phyloP scores from a whole-genome alignment of 495 filamentous ascomycete genomes.

The Aspergillus leporis region DNA sequence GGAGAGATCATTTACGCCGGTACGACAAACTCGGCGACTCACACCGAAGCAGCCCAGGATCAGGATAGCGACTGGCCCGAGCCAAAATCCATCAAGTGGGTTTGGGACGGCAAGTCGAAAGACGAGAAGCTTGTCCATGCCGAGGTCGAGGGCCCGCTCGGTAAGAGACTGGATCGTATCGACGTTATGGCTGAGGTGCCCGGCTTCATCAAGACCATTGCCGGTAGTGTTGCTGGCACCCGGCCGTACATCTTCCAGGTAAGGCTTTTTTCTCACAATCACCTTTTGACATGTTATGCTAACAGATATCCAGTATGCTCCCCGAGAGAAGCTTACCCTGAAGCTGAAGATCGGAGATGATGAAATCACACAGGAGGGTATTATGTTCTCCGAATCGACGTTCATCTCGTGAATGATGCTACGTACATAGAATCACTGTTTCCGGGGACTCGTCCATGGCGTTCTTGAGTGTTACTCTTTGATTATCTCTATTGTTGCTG shows the following conservation, averaged over 20 bases:
- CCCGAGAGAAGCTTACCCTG: slow-evolving; percentile 62
- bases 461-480: slow-evolving; percentile 13
- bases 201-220: slow-evolving; percentile 90
- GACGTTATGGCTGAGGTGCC: slow-evolving; percentile 97
- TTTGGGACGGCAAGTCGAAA: slow-evolving; percentile 76
- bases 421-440: slow-evolving; percentile 40
- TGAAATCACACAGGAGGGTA: slow-evolving; percentile 74
- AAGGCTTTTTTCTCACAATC: slow-evolving; percentile 12
- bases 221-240: slow-evolving; percentile 81
- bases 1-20: slow-evolving; percentile 77
- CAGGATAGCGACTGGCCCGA: slow-evolving; percentile 84
- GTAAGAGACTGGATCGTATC: slow-evolving; percentile 74
- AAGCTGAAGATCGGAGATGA: slow-evolving; percentile 82
- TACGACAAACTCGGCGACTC: slow-evolving; percentile 57
- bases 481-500: neutral
- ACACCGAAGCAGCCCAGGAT: slow-evolving; percentile 69
- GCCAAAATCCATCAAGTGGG: slow-evolving; percentile 70
- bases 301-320: slow-evolving; percentile 56
- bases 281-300: slow-evolving; percentile 6
- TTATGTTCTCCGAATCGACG: slow-evolving; percentile 79
- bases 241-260: slow-evolving; percentile 98
- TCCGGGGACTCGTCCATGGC: slow-evolving; percentile 18
- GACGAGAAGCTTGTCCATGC: slow-evolving; percentile 73
- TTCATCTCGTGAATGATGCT: slow-evolving; percentile 69
- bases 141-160: slow-evolving; percentile 65